Conservation (phyloP, 2,329 filamentous ascomycete genomes). For the Coniochaeta prunicola region DNA sequence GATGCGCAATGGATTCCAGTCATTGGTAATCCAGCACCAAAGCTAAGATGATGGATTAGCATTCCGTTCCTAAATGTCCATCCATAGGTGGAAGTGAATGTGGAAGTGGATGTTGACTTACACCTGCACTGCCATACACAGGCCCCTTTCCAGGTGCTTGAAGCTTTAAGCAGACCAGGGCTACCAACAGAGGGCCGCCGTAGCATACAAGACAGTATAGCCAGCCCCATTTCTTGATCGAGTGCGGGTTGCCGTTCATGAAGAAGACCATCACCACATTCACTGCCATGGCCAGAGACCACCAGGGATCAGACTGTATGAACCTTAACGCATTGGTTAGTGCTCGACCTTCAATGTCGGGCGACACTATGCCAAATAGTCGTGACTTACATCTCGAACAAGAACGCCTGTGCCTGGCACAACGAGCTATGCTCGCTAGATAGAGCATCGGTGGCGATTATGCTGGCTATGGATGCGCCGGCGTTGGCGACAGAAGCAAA, state of each 20-base stretch:
- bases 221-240: conserved; percentile 9
- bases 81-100: no score
- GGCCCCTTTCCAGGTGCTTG: conserved; percentile 2
- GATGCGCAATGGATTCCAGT: conserved; percentile 8
- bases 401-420: conserved; percentile 8
- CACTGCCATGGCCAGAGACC: conserved; percentile 11
- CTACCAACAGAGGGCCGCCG: conserved; percentile 6
- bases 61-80: no score
- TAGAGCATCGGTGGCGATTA: conserved; percentile 9
- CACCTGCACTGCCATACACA: conserved; percentile 8
- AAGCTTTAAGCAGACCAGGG: conserved; percentile 6
- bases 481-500: conserved; percentile 7
- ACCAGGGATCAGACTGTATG: conserved; percentile 10
- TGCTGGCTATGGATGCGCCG: conserved; percentile 4
- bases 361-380: background rate
- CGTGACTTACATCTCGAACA: conserved; percentile 8
- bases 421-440: background rate
- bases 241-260: conserved; percentile 3
- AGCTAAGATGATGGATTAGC: background rate
- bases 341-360: background rate
- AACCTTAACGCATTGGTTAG: conserved; percentile 7
- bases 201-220: conserved; percentile 9
- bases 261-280: conserved; percentile 8
- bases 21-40: conserved; percentile 10
- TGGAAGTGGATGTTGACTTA: conserved; percentile 1